These are phyloP conservation scores for Globisporangium middletonii DNA, from an alignment of 352 stramenopile genomes.

Conservation along the genomic window DNA sequence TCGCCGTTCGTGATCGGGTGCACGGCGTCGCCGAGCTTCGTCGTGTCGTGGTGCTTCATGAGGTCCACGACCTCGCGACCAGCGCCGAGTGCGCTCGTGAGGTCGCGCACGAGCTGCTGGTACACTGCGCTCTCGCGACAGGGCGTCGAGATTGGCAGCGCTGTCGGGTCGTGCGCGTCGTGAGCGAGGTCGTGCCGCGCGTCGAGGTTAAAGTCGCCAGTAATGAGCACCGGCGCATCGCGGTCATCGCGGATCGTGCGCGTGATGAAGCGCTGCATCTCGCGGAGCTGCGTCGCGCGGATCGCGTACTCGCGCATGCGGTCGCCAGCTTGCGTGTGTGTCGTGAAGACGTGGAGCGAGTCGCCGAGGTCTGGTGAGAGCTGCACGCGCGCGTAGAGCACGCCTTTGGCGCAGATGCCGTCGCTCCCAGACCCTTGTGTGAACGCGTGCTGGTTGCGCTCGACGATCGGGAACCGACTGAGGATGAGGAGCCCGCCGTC, in stretches of 20 bases:
- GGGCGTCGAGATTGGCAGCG: conserved; percentile 18
- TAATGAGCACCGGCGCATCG: conserved; percentile 56
- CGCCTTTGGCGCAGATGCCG: conserved; percentile 68
- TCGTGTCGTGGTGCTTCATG: conserved; percentile 60
- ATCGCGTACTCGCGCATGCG: conserved; percentile 38
- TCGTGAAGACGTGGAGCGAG: conserved; percentile 80
- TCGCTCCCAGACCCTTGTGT: conserved; percentile 55
- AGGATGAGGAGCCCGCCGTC: conserved; percentile 76
- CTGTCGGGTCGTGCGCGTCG: conserved; percentile 12
- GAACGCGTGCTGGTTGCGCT: conserved; percentile 55
- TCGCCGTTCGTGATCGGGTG: conserved; percentile 81
- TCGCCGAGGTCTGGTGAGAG: conserved; percentile 59
- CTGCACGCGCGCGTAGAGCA: conserved; percentile 73
- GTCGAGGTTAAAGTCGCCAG: conserved; percentile 79
- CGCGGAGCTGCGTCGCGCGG: conserved; percentile 46
- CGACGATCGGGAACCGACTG: conserved; percentile 76
- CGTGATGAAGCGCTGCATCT: conserved; percentile 60
- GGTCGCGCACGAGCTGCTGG: conserved; percentile 39
- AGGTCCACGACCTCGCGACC: conserved; percentile 44
- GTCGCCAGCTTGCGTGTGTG: conserved; percentile 77
- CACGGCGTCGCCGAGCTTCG: conserved; percentile 34
- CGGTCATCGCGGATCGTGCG: conserved; percentile 41
- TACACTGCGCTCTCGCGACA: conserved; percentile 64
- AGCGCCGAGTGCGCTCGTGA: conserved; percentile 34
- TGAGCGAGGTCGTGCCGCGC: conserved; percentile 65